Base-by-base conservation (phyloP, 495 filamentous ascomycete genomes). In the Penicillium canariense region DNA sequence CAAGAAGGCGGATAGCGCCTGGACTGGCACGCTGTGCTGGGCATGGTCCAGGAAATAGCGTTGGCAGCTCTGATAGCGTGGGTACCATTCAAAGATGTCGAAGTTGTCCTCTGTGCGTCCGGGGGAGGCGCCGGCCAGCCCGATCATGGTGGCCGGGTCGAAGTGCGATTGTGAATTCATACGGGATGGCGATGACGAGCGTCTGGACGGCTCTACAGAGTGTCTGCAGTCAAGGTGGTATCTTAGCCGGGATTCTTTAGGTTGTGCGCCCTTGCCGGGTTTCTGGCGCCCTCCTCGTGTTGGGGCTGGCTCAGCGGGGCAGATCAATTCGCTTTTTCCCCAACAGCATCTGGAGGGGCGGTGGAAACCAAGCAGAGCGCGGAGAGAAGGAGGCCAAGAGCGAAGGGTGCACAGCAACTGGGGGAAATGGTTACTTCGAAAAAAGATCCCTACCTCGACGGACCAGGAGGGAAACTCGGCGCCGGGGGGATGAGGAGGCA, bases 11-110 rank as follows among this genome's bases (percentile, higher is more conserved):
- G 92, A 90, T 45, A 97, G 79, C 18, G 91, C 90, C 72, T 97
- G 92, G 17, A 95, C 88, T 34, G 85, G 81, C 32, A 77, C 81
- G 54, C 83, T 86, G 71, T 95, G 89, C 66, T 97, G 94, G 5
- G 91, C 90, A 68, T 92, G 84, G 64, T 96, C 90, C 60, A 97
- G 76, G 73, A 98, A 98, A 77, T 95, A 97, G 34, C 84, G 83
- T 55, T 93, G 88, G 71, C 94, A 98, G 59, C 84, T 90, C 68
- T 93, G 89, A 71, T 96, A 96, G 45, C 87, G 84, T 14, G 91
- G 90, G 65, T 96, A 88, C 94, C 94, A 98, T 53, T 90, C 87
- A 67, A 97, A 84, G 53, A 97, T 87, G 69, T 96, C 93, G 68
- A 79, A 76, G 48, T 71, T 74, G 61, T 77, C 67, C 47, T 73